These are phyloP conservation scores for Daldinia sp. DNA, from an alignment of 2,329 filamentous ascomycete species.

Conservation along the genomic window DNA sequence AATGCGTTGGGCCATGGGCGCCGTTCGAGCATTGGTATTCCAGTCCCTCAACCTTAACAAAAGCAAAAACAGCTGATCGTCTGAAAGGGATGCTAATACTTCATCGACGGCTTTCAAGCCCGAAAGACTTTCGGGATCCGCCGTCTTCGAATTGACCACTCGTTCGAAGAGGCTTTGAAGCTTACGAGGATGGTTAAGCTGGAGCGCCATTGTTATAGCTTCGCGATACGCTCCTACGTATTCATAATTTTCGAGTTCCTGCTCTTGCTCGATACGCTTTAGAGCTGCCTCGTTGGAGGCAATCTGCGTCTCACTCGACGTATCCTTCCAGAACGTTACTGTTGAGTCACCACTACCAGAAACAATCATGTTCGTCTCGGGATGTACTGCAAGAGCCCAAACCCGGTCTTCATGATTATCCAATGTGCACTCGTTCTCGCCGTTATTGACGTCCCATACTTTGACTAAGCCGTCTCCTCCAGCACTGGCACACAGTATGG, in stretches of 20 bases:
- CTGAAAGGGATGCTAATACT: slow-evolving; percentile 78
- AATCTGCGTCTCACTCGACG: slow-evolving; percentile 79
- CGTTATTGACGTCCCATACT: slow-evolving; percentile 88
- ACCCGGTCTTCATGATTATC: slow-evolving; percentile 98
- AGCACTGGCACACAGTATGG: slow-evolving; percentile 81
- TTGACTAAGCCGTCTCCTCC: slow-evolving; percentile 96
- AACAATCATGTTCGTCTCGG: slow-evolving; percentile 75
- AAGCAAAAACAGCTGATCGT: slow-evolving; percentile 85
- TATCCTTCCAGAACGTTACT: slow-evolving; percentile 95
- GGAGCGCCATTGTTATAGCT: slow-evolving; percentile 88
- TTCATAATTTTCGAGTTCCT: slow-evolving; percentile 92
- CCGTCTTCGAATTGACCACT: slow-evolving; percentile 71
- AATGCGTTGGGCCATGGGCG: slow-evolving; percentile 84
- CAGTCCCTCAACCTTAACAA: slow-evolving; percentile 88
- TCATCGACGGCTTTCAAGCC: slow-evolving; percentile 79
- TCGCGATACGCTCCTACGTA: slow-evolving; percentile 87
- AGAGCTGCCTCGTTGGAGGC: slow-evolving; percentile 77
- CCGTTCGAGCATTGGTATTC: slow-evolving; percentile 94
- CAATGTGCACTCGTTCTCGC: slow-evolving; percentile 86
- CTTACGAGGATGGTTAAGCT: slow-evolving; percentile 91
- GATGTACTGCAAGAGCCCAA: slow-evolving; percentile 83
- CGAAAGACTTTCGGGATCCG: slow-evolving; percentile 69
- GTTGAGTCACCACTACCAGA: slow-evolving; percentile 94
- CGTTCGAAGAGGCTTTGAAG: slow-evolving; percentile 84
- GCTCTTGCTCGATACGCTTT: slow-evolving; percentile 89